phyloP scores from a whole-genome alignment of 345 rosid genomes.

The Combretum micranthum region DNA sequence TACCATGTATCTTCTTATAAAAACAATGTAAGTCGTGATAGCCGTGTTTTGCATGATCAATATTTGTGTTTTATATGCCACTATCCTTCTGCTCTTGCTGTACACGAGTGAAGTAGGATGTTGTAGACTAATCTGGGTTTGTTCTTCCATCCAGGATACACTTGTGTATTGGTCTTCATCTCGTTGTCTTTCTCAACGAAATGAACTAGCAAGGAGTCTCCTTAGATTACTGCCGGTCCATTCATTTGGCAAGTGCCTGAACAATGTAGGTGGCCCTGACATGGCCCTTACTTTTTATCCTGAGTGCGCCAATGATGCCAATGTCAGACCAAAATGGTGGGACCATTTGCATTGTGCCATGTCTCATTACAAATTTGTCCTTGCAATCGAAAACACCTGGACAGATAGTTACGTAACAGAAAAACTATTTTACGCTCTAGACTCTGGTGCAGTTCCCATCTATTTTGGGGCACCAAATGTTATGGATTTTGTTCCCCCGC shows the following conservation, averaged over 20 bases:
- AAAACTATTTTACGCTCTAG: slow-evolving; percentile 86
- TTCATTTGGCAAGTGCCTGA: slow-evolving; percentile 90
- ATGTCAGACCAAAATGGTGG: slow-evolving; percentile 62
- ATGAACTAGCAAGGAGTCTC: slow-evolving; percentile 54
- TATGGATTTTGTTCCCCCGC: slow-evolving; percentile 72
- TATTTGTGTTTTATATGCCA: not conserved
- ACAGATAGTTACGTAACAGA: slow-evolving; percentile 86
- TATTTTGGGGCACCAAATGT: slow-evolving; percentile 92
- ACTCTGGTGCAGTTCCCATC: slow-evolving; percentile 79
- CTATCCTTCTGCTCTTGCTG: not conserved
- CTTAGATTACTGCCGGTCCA: slow-evolving; percentile 69
- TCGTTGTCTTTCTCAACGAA: slow-evolving; percentile 71
- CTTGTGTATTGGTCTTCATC: slow-evolving; percentile 94
- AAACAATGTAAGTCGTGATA: slow-evolving; percentile 45
- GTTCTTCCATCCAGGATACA: slow-evolving; percentile 33
- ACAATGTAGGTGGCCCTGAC: slow-evolving; percentile 75
- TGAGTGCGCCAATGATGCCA: slow-evolving; percentile 47
- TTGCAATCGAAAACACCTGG: slow-evolving; percentile 83
- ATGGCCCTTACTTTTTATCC: slow-evolving; percentile 70
- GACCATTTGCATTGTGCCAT: slow-evolving; percentile 89
- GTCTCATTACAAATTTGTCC: slow-evolving; percentile 94
- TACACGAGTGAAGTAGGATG: not conserved
- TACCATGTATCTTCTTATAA: slow-evolving; percentile 57
- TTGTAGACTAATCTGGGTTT: not conserved
- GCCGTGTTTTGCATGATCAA: slow-evolving; percentile 2